These are phyloP conservation scores for Marasmius oreades DNA, from an alignment of 1,284 basidiomycete genomes.

Conservation along the genomic window DNA sequence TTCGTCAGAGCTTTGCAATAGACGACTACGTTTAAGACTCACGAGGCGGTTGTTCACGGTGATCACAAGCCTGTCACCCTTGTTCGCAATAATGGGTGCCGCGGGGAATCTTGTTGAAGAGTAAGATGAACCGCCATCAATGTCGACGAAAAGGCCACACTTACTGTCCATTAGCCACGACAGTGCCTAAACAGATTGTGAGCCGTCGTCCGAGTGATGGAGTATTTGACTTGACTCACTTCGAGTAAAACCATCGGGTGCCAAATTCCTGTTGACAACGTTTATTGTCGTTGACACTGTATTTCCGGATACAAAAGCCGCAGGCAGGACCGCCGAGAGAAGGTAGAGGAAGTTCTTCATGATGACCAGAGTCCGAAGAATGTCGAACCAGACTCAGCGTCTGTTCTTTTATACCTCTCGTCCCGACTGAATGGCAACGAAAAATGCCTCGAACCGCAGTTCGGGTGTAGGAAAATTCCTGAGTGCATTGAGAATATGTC, in stretches of 20 bases:
- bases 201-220: no score
- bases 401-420: background rate
- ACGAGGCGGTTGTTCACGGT: conserved; percentile 10
- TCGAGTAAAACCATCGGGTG: conserved; percentile 14
- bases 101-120: conserved; percentile 3
- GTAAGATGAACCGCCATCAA: no score
- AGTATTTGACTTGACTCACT: conserved; percentile 3
- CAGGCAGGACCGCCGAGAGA: background rate
- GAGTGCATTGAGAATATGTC: background rate
- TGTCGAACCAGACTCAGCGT: background rate
- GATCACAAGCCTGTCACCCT: conserved; percentile 7
- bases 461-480: background rate
- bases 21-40: background rate
- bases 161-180: conserved; percentile 9
- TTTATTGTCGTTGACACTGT: conserved; percentile 2
- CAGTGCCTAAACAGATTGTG: background rate
- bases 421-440: background rate
- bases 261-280: conserved; percentile 9
- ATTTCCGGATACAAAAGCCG: background rate
- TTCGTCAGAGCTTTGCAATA: background rate
- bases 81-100: conserved; percentile 5
- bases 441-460: background rate
- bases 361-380: background rate
- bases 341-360: background rate
- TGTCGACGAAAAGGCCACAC: background rate